Evolutionary conservation across 1,284 basidiomycete genomes (phyloP).

Genomic region (Apiotrichum montevideense): DNA sequence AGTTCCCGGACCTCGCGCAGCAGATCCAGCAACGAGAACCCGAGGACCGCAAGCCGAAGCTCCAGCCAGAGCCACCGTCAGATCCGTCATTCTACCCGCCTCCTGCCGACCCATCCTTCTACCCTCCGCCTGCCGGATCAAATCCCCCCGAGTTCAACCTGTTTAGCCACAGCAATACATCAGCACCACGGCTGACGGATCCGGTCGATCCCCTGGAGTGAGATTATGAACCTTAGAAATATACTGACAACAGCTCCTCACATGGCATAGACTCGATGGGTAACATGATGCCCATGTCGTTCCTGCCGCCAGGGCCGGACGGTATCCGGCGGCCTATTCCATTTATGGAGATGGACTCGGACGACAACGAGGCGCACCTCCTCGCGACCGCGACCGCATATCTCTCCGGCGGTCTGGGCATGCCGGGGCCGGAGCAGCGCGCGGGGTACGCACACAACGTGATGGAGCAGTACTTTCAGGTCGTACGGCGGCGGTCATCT

Average conservation of each 20-base stretch:
- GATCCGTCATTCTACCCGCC: background rate
- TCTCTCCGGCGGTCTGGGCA: background rate
- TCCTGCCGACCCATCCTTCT: background rate
- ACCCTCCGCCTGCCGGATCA: background rate
- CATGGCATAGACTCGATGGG: too few relatives aligned
- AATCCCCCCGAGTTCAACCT: background rate
- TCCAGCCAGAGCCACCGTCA: background rate
- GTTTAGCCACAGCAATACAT: too few relatives aligned
- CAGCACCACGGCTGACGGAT: too few relatives aligned
- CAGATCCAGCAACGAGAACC: background rate
- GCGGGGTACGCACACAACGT: background rate
- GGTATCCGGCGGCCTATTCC: too few relatives aligned
- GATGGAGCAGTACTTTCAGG: background rate
- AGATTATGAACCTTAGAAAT: too few relatives aligned
- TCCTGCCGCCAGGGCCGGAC: too few relatives aligned
- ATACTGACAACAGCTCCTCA: too few relatives aligned
- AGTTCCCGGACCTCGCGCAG: background rate
- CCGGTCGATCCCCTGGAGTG: too few relatives aligned
- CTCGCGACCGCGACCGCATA: conserved; percentile 1
- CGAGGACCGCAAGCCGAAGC: background rate
- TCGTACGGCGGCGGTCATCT: background rate
- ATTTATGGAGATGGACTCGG: background rate
- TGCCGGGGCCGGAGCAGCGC: background rate
- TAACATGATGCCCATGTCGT: too few relatives aligned
- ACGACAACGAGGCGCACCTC: conserved; percentile 3